Evolutionary conservation across 495 filamentous ascomycete genomes (phyloP), one percentile per base, ranked within the genome.

Genomic region (Penicillium macrosclerotiorum): DNA sequence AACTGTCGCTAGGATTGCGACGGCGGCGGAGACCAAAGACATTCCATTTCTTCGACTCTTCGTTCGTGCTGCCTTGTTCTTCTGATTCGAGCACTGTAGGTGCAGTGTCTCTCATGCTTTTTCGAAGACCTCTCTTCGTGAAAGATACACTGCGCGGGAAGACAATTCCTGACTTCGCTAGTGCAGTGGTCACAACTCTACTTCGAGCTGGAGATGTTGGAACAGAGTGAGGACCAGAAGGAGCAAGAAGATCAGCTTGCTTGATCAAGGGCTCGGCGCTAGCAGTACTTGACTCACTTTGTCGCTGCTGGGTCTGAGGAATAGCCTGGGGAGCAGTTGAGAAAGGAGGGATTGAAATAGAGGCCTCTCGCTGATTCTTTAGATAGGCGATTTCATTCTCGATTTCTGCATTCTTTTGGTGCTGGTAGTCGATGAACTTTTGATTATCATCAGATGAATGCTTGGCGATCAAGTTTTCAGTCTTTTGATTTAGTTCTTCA

Each of bases 11-110:
- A 17, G 12, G 19, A 37, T 57, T 40, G n/a, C 47, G 51, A n/a
- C 42, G 49, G 4, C 54, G 56, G 31, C 56, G 60, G 27, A 64
- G 48, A 14, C 49, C 39, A 17, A 66, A 65, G 14, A 64, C n/a
- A 17, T 45, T 45, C 42, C 54, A 50, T 45, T 55, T 56, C 39
- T 56, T 52, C 3, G 34, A 27, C 1, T 60, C 54, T 1, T 51
- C 51, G 17, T n/a, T n/a, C n/a, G 17, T 31, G 24, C 16, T 47
- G 22, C n/a, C 19, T 11, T 17, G 13, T 29, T 39, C 1, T 30
- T 20, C 1, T 12, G 25, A 5, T 13, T 40, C 27, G 49, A 49
- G 32, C 22, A 20, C 18, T 47, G 26, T 4, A 13, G 9, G 9
- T 46, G 45, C 7, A 18, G 31, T 19, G 18, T 16, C 42, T 17